These are phyloP conservation scores for Lasiodiplodia theobromae DNA, from an alignment of 2,329 filamentous ascomycete genomes.

Conservation along the genomic window DNA sequence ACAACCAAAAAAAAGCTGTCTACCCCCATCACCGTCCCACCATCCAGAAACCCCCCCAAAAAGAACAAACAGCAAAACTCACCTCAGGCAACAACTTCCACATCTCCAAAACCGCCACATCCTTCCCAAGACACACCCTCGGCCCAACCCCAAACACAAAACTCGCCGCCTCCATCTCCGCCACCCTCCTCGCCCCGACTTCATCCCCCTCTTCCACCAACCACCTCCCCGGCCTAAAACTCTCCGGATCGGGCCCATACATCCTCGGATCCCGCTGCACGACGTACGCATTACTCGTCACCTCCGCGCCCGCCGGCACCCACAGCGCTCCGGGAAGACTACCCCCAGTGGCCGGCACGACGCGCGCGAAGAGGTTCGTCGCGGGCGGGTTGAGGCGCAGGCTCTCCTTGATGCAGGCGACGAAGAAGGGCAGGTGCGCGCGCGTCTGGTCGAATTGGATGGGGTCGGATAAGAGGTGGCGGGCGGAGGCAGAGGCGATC, in stretches of 20 bases:
- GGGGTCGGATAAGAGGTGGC: conserved; percentile 36
- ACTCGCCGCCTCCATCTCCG: conserved; percentile 40
- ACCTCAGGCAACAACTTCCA: conserved; percentile 46
- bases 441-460: conserved; percentile 42
- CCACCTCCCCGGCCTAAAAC: conserved; percentile 53
- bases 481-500: conserved; percentile 36
- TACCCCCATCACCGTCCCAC: background rate
- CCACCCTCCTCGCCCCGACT: background rate
- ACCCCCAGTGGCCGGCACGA: conserved; percentile 48
- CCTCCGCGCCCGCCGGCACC: conserved; percentile 52
- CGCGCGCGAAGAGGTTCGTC: conserved; percentile 59
- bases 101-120: conserved; percentile 42
- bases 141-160: conserved; percentile 42
- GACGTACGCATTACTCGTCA: conserved; percentile 57
- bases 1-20: background rate
- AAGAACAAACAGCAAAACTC: conserved; percentile 28
- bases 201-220: conserved; percentile 19
- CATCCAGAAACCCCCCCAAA: background rate
- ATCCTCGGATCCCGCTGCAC: conserved; percentile 54
- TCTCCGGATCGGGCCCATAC: conserved; percentile 48
- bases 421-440: conserved; percentile 50
- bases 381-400: conserved; percentile 60
- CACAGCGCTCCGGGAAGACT: conserved; percentile 38
- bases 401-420: conserved; percentile 60
- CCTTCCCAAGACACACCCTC: conserved; percentile 42